These are phyloP conservation scores for Trametes hirsuta DNA, from an alignment of 1,284 basidiomycete genomes.

Conservation along the genomic window DNA sequence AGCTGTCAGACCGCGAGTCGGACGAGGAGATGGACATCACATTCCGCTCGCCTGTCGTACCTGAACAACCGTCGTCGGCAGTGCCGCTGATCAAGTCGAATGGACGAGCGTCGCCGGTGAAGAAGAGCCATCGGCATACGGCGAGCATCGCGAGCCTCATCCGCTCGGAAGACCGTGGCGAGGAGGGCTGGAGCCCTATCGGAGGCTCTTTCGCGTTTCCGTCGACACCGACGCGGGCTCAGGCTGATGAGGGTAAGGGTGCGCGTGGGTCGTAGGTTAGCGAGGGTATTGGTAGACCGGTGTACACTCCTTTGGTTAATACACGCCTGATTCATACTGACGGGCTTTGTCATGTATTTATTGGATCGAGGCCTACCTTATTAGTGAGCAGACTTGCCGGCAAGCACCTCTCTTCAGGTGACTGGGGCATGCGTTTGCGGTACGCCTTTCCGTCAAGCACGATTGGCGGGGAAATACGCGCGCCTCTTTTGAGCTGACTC, in stretches of 20 bases:
- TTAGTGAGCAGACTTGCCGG: background rate
- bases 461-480: background rate
- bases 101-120: constrained; percentile 31
- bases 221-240: constrained; percentile 34
- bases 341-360: background rate
- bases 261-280: constrained; percentile 12
- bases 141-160: constrained; percentile 83
- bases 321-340: background rate
- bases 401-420: too few relatives aligned
- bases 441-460: too few relatives aligned
- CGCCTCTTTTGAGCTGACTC: background rate
- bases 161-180: constrained; percentile 69
- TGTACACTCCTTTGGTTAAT: constrained; percentile 14
- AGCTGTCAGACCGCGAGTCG: constrained; percentile 50
- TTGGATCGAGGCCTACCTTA: background rate
- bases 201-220: constrained; percentile 50
- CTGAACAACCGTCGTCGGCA: constrained; percentile 41
- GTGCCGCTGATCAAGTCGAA: constrained; percentile 38
- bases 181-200: constrained; percentile 81
- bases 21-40: constrained; percentile 71
- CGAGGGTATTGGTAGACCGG: background rate
- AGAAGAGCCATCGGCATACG: constrained; percentile 67
- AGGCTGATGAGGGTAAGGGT: constrained; percentile 23
- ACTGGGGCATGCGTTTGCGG: too few relatives aligned
- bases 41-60: constrained; percentile 64